Evolutionary conservation across 1,139 yeast genomes (phyloP).

Genomic region (Yamadazyma aaseri): DNA sequence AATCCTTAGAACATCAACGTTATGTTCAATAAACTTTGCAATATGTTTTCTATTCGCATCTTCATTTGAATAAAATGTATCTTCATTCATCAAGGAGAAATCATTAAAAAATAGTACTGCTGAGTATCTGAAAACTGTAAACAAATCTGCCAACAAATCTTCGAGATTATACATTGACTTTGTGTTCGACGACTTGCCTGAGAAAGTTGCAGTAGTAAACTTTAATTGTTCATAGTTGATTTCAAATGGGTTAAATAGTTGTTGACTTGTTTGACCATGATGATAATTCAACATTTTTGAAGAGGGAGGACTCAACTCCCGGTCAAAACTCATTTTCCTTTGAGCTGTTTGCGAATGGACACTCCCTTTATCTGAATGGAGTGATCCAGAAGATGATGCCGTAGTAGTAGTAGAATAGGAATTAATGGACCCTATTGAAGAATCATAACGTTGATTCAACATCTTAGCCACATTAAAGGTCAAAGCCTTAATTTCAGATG

Average conservation of each 20-base stretch:
- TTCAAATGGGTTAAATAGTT: constrained; percentile 5
- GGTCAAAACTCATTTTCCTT: constrained; percentile 12
- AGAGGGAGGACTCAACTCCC: constrained; percentile 12
- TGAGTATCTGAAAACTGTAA: constrained; percentile 31
- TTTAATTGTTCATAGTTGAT: constrained; percentile 12
- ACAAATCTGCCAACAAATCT: constrained; percentile 36
- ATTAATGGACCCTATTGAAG: constrained; percentile 5
- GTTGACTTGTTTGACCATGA: constrained; percentile 4
- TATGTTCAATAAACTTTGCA: constrained; percentile 26
- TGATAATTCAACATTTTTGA: constrained; percentile 5
- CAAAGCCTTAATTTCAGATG: constrained; percentile 27
- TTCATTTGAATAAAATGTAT: constrained; percentile 14
- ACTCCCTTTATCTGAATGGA: constrained; percentile 13
- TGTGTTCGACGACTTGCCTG: constrained; percentile 5
- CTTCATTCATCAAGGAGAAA: constrained; percentile 21
- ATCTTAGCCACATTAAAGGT: constrained; percentile 31
- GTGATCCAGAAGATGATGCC: constrained; percentile 11
- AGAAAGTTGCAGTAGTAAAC: constrained; percentile 10
- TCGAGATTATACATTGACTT: constrained; percentile 20
- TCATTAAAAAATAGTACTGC: constrained; percentile 41
- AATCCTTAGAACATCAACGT: constrained; percentile 30
- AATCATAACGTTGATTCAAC: constrained; percentile 23
- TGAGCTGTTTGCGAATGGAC: constrained; percentile 7
- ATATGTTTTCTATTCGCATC: constrained; percentile 14
- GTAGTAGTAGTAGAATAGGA: constrained; percentile 6